phyloP scores from a whole-genome alignment of 2,329 filamentous ascomycete genomes.

The Trichoderma sp. region DNA sequence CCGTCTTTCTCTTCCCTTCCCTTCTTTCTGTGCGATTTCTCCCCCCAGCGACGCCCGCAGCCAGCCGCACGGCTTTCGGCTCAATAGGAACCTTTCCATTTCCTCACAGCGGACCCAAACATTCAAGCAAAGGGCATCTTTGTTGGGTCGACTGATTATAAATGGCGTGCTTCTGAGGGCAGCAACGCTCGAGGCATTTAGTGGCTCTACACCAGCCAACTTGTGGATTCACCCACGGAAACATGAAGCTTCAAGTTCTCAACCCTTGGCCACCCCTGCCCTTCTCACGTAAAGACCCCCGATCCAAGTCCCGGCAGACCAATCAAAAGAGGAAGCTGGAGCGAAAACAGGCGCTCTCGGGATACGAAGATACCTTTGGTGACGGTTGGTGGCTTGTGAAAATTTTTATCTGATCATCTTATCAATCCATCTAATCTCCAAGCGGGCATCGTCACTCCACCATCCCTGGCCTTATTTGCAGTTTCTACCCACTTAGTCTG shows the following conservation, averaged over 20 bases:
- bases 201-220: background rate
- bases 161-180: constrained; percentile 21
- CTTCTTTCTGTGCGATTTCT: background rate
- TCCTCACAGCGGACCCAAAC: background rate
- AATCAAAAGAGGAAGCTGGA: constrained; percentile 16
- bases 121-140: constrained; percentile 1
- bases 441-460: constrained; percentile 19
- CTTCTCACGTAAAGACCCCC: constrained; percentile 2
- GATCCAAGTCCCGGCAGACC: constrained; percentile 9
- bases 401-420: constrained; percentile 30
- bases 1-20: background rate
- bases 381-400: constrained; percentile 4
- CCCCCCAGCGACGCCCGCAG: background rate
- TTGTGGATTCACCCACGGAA: constrained; percentile 9
- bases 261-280: background rate
- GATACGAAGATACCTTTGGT: background rate
- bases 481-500: constrained; percentile 14
- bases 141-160: constrained; percentile 18
- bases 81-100: constrained; percentile 9
- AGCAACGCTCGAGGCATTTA: constrained; percentile 21
- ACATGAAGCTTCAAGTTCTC: background rate
- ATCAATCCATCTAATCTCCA: constrained; percentile 29
- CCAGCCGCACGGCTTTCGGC: constrained; percentile 13
- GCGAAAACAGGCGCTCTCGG: background rate
- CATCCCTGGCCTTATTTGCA: constrained; percentile 6